Evolutionary conservation across 768 basidiomycete genomes (phyloP).

Genomic region (Pisolithus albus): DNA sequence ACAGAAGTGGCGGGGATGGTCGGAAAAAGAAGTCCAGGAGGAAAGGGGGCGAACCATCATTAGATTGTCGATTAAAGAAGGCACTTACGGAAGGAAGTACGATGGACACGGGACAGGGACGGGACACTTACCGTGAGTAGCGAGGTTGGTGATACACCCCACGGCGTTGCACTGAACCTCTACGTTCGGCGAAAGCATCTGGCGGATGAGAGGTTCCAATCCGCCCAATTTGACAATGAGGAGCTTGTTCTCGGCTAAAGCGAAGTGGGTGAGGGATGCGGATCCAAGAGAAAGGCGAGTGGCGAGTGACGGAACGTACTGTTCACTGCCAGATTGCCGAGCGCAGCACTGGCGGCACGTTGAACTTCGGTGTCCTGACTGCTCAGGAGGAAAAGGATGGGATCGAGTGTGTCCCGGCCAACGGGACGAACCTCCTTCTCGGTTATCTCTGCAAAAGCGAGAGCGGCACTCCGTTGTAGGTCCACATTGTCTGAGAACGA

Average conservation of each 20-base stretch:
- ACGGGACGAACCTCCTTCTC: conserved; percentile 99
- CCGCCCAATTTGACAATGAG: conserved; percentile 98
- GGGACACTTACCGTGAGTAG: conserved; percentile 77
- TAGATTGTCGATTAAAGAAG: conserved; percentile 5
- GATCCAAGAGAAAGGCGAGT: conserved; percentile 1
- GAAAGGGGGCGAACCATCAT: conserved; percentile 1
- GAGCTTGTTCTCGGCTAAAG: conserved; percentile 92
- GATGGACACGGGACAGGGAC: not conserved
- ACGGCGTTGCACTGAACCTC: conserved; percentile 99
- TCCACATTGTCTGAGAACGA: conserved; percentile 99
- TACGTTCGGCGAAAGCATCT: conserved; percentile 98
- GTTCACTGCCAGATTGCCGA: conserved; percentile 97
- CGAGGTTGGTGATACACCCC: conserved; percentile 97
- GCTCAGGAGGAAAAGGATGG: conserved; percentile 92
- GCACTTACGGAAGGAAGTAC: not conserved
- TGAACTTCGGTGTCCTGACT: conserved; percentile 99
- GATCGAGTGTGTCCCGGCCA: conserved; percentile 94
- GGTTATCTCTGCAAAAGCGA: conserved; percentile 98
- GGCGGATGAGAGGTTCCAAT: conserved; percentile 93
- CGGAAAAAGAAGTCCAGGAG: conserved; percentile 3
- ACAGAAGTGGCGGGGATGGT: conserved; percentile 5
- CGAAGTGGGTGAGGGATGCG: conserved; percentile 5
- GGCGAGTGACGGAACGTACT: conserved; percentile 49
- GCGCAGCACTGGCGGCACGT: conserved; percentile 92
- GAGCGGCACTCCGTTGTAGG: conserved; percentile 92